These are phyloP conservation scores for Cucurbita pepo DNA, from an alignment of 306 rosid species.

Conservation along the genomic window DNA sequence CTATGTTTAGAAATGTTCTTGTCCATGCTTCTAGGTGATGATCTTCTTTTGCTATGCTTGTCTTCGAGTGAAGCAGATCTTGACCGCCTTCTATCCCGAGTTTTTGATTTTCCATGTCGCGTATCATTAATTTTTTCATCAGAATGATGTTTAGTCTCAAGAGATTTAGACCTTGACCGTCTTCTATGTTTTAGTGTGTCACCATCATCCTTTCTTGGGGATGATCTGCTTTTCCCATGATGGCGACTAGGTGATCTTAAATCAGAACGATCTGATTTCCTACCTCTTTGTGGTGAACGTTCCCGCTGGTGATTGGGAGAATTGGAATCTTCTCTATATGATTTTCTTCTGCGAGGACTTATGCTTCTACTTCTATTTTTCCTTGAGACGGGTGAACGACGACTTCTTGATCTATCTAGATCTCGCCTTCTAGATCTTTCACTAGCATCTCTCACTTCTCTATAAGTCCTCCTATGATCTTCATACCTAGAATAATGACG, in stretches of 20 bases:
- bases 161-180: slow-evolving; percentile 66
- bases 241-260: slow-evolving; percentile 54
- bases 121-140: slow-evolving; percentile 33
- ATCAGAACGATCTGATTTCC: slow-evolving; percentile 35
- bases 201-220: slow-evolving; percentile 57
- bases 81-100: slow-evolving; percentile 50
- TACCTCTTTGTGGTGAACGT: slow-evolving; percentile 50
- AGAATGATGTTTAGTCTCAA: slow-evolving; percentile 29
- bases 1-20: slow-evolving; percentile 48
- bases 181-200: slow-evolving; percentile 40
- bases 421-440: slow-evolving; percentile 64
- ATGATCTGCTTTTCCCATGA: slow-evolving; percentile 39
- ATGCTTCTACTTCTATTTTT: slow-evolving; percentile 64
- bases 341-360: slow-evolving; percentile 52
- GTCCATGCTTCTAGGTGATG: slow-evolving; percentile 46
- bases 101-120: slow-evolving; percentile 35
- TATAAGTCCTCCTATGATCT: slow-evolving; percentile 38
- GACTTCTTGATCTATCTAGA: slow-evolving; percentile 45
- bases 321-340: slow-evolving; percentile 32
- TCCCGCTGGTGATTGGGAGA: slow-evolving; percentile 58
- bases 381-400: slow-evolving; percentile 33
- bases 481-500: slow-evolving; percentile 40
- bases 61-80: slow-evolving; percentile 57
- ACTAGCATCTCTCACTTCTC: slow-evolving; percentile 46
- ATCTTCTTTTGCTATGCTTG: slow-evolving; percentile 31